Evolutionary conservation across 2,329 filamentous ascomycete species (phyloP), one percentile per base, ranked within the genome.

Genomic region (Alternaria sp.): DNA sequence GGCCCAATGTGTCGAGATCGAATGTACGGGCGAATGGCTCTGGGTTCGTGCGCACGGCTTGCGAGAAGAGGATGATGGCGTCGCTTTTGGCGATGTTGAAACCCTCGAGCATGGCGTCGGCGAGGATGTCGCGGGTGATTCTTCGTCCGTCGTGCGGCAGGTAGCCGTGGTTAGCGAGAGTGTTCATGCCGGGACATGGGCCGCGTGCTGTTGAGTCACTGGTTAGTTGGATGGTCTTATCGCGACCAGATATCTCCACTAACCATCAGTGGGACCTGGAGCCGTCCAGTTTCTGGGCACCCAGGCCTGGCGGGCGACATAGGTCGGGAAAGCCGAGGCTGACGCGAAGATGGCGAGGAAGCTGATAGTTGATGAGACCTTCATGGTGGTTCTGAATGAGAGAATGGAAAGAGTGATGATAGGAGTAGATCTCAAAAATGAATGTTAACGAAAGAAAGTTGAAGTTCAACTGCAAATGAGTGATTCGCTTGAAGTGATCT

Each of bases 11-110:
- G 25, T 62, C 60, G 23, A 62, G 60, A 3, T 62, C 54, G 46
- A 62, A 62, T 6, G 54, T 58, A 44, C 46, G 53, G 3, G 60
- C 60, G 20, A 62, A 54, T 0, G 60, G 60, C 33, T 53, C 45
- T 11, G 60, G 60, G 37, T 62, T 62, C 1, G 60, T 62, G 54
- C 60, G 54, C 3, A 62, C 60, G 14, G 60, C 60, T 8, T 62
- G 60, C 8, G 54, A 51, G 23, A 62, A 62, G 6, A 62, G 60
- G 20, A 62, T 62, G 14, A 62, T 56, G 20, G 60, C 60, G 46
- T 62, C 60, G 46, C 60, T 62, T 6, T 44, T 51, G 23, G 60
- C 60, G 54, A 62, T 58, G 53, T 62, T 62, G 33, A 62, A 62
- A 2, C 60, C 60, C 12, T 58, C 54, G 15, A 62, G 60, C 60